Evolutionary conservation across 192 early-diverging fungal genomes (phyloP).

Genomic region (Backusella tuberculispora): DNA sequence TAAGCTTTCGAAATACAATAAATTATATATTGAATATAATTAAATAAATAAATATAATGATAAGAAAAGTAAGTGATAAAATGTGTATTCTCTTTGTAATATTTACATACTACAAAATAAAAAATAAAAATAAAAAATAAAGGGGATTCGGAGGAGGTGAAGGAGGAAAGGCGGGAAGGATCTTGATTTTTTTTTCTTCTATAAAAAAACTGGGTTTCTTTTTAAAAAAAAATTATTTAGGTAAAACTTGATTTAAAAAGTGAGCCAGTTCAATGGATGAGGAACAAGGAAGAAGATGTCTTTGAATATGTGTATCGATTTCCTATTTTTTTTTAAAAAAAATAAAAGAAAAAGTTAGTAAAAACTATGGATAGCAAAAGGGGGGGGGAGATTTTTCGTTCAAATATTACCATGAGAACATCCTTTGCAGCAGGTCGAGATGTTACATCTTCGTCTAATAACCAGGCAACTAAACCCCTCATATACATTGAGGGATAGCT

Average conservation of each 20-base stretch:
- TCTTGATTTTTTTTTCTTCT: conserved; percentile 19
- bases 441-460: conserved; percentile 38
- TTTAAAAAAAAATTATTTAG: conserved; percentile 19
- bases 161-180: conserved; percentile 8
- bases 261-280: conserved; percentile 32
- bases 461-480: conserved; percentile 47
- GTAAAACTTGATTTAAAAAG: conserved; percentile 34
- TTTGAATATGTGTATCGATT: conserved; percentile 39
- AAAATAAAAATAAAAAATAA: neutral
- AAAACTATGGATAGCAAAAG: neutral
- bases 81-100: neutral
- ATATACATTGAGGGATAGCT: conserved; percentile 48
- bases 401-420: conserved; percentile 35
- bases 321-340: conserved; percentile 15
- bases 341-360: too few species aligned
- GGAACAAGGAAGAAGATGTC: conserved; percentile 32
- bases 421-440: conserved; percentile 42
- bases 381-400: neutral
- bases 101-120: neutral
- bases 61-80: neutral
- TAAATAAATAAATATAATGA: neutral
- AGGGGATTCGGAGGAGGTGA: neutral
- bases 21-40: conserved; percentile 26
- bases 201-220: conserved; percentile 4
- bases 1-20: conserved; percentile 6